These are phyloP conservation scores for Heterobasidion occidentale DNA, from an alignment of 1,284 basidiomycete species.

Conservation along the genomic window DNA sequence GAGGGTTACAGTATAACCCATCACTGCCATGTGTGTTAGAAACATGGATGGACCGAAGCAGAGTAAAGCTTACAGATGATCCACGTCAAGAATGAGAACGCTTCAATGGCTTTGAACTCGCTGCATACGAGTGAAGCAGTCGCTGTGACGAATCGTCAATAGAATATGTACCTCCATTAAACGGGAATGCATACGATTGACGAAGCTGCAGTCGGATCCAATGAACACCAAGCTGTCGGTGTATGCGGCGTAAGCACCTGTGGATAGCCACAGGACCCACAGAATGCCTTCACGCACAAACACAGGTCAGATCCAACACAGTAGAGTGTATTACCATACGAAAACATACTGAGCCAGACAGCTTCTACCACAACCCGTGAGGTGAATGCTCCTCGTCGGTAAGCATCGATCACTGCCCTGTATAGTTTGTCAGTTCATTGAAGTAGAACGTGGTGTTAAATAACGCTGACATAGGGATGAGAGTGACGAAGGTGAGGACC, in stretches of 20 bases:
- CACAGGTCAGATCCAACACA: not conserved
- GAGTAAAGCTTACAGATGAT: conserved; percentile 30
- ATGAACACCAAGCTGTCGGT: conserved; percentile 14
- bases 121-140: conserved; percentile 28
- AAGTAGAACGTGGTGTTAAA: not conserved
- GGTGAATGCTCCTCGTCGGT: conserved; percentile 33
- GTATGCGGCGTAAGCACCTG: conserved; percentile 31
- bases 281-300: conserved; percentile 32
- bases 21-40: conserved; percentile 22
- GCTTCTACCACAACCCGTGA: conserved; percentile 38
- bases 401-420: conserved; percentile 25
- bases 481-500: conserved; percentile 32
- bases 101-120: conserved; percentile 36
- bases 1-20: conserved; percentile 30
- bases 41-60: not conserved
- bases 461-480: conserved; percentile 37
- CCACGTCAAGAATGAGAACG: conserved; percentile 48
- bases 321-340: not conserved
- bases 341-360: conserved; percentile 29
- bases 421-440: not conserved
- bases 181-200: not conserved
- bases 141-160: not conserved
- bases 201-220: conserved; percentile 2
- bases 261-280: conserved; percentile 51
- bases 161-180: not conserved